Evolutionary conservation across 2,329 filamentous ascomycete genomes (phyloP), one percentile per base, ranked within the genome.

Genomic region (Colletotrichum camelliae): DNA sequence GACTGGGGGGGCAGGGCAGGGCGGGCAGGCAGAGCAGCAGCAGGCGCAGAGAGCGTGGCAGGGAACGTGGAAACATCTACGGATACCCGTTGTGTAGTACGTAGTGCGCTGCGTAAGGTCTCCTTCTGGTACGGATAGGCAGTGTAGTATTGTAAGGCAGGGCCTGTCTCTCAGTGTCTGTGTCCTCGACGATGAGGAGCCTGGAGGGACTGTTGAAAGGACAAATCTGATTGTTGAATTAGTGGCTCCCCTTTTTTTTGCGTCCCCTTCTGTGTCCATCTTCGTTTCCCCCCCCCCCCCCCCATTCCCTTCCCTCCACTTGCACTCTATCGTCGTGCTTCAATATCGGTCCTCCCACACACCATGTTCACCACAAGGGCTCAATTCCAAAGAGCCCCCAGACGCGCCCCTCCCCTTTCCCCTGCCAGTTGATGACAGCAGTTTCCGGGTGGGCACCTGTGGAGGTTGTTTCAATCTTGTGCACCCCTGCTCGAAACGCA

Each of bases 401-500:
- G 31, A 29, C 37, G 15, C 33, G 33, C 60, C 58, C 43, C 58
- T 15, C 18, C 29, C 21, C 21, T 18, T 58, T 13, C 35, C 74
- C 71, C 55, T 75, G 66, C 71, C 74, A 75, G 35, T 66, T 62
- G 74, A 76, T 75, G 71, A 70, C 74, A 75, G 61, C 71, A 70
- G 71, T 39, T 37, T 65, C 52, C 61, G 61, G 74, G 66, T 76
- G 62, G 60, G 31, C 67, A 43, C 61, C n/a, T 66, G 66, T 76
- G 71, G 74, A 70, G 66, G 74, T 75, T 76, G 74, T 76, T 76
- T 76, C 74, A 76, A 76, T 71, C 67, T 70, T 52, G 76, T 43
- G 18, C 35, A 55, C 64, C 73, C 75, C 67, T 77, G 75, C 75
- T 77, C 75, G 72, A 77, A 77, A 77, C 75, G 75, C 72, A 77